Percentiles rank a stretch among this genome's conserved stretches.
These are phyloP conservation scores for Globisporangium mamillatum DNA, from an alignment of 352 stramenopile species.

Conservation along the genomic window DNA sequence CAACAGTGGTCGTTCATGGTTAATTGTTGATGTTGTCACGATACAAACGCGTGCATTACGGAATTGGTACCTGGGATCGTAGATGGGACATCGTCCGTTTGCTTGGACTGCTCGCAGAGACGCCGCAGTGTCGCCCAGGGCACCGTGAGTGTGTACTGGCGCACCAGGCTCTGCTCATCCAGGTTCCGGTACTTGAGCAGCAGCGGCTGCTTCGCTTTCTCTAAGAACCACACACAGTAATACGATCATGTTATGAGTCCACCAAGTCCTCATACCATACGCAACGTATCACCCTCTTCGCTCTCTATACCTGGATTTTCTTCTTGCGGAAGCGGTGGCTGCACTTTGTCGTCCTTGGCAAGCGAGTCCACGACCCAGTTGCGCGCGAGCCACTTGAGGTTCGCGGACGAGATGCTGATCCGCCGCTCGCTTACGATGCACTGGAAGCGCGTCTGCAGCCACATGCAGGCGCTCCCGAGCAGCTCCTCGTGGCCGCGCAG, in stretches of 20 bases:
- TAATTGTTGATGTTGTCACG: neutral
- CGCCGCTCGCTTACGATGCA: constrained; percentile 52
- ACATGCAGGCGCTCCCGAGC: constrained; percentile 48
- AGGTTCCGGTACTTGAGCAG: constrained; percentile 47
- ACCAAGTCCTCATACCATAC: neutral
- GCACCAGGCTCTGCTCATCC: constrained; percentile 39
- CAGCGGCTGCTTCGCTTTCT: constrained; percentile 32
- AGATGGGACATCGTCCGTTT: neutral
- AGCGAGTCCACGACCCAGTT: constrained; percentile 47
- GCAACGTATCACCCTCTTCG: neutral
- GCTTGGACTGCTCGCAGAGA: constrained; percentile 33
- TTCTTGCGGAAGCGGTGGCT: neutral
- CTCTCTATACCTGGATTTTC: constrained; percentile 6
- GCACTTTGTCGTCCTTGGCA: constrained; percentile 12
- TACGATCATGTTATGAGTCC: neutral
- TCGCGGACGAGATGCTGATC: constrained; percentile 45
- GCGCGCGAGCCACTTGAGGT: constrained; percentile 51
- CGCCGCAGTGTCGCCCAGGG: constrained; percentile 46
- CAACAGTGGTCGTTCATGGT: too few relatives aligned
- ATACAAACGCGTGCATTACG: neutral
- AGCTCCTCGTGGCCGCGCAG: constrained; percentile 56
- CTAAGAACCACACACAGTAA: constrained; percentile 2
- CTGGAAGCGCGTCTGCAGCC: constrained; percentile 73
- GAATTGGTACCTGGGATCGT: neutral
- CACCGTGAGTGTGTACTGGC: constrained; percentile 59